Evolutionary conservation across 1,284 basidiomycete genomes (phyloP), one percentile per base, ranked within the genome.

Genomic region (Schizophyllum amplum): DNA sequence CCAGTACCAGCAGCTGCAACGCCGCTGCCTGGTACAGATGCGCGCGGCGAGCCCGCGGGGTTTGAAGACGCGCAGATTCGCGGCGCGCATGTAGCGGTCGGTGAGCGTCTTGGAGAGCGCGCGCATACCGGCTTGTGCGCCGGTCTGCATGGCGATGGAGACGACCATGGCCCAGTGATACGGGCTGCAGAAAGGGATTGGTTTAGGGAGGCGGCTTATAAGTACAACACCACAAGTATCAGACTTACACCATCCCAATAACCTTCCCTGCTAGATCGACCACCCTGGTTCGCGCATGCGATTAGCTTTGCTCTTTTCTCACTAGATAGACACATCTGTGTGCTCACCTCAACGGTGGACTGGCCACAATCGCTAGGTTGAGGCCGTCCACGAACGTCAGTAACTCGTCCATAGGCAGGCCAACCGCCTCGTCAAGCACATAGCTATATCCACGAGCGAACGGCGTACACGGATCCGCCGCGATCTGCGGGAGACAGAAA

Each of bases 31-130:
- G 5, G 61, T 67, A 55, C 63, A 65, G 24, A 69, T 55, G 27
- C 68, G 67, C 21, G 65, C 68, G 17, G 54, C 57, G 27, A 69
- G 62, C 9, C 65, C 65, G 1, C 61, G 60, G 13, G 64, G 64
- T n/a, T 60, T 57, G 56, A 69, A 68, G 46, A 63, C 55, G 21
- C 59, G 60, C 15, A 58, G 49, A 51, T 68, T 70, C 20, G 68
- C 67, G 13, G 61, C 59, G 26, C 63, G 61, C 46, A 70, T 62
- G 54, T 68, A 69, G 21, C 65, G 66, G 53, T 69, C 69, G 20
- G 69, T 66, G 4, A 69, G 55, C 1, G 63, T 63, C 55, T 69
- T 70, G 47, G 68, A 68, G n/a, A 69, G 56, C 24, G 66, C 50
- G 53, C 57, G 67, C 62, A 62, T 63, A 4, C 60, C 66, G 5